Evolutionary conservation across 495 filamentous ascomycete species (phyloP), one percentile per base, ranked within the genome.

Genomic region (Penicillium simplicissimum): DNA sequence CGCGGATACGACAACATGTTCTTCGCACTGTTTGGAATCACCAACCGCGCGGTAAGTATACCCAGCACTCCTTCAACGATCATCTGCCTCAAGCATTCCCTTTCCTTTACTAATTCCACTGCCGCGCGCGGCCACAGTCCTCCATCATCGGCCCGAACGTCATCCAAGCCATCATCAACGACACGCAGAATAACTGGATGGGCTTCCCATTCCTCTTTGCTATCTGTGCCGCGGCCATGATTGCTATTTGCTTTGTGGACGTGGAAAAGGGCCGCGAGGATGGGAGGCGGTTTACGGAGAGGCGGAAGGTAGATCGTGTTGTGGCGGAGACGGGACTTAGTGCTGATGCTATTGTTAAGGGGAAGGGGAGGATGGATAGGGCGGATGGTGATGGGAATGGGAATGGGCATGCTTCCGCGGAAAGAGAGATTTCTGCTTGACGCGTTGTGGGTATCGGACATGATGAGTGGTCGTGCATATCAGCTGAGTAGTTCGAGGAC

Each of bases 1-100:
- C 70, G 70, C 5, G 80, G 81, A 11, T 82, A 80, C 49, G 81
- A 83, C 57, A 82, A 82, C 35, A 80, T 83, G 76, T 82, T 83
- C 64, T 83, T 83, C 42, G 77, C 78, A 4, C 63, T 83, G 0
- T 83, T 83, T 61, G 79, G 80, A 15, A 81, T 83, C 56, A 83
- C 79, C 9, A 82, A 81, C 54, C 75, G 79, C 17, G 77, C 77
- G 17, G 79, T 82, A 60, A 68, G 79, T 25, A 25, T 25, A 25
- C 72, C 21, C n/a, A 15, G 7, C 14, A 13, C 48, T 35, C 13
- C 47, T 53, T 31, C 33, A 25, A 8, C 6, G 14, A 4, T 35
- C 51, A 8, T 33, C 15, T 13, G 0, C 13, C 8, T 34, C 15
- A 1, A 34, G 9, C 11, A 8, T 19, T 37, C 8, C 8, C 19